phyloP scores from a whole-genome alignment of 495 filamentous ascomycete genomes.

The Penicillium mononematosum region DNA sequence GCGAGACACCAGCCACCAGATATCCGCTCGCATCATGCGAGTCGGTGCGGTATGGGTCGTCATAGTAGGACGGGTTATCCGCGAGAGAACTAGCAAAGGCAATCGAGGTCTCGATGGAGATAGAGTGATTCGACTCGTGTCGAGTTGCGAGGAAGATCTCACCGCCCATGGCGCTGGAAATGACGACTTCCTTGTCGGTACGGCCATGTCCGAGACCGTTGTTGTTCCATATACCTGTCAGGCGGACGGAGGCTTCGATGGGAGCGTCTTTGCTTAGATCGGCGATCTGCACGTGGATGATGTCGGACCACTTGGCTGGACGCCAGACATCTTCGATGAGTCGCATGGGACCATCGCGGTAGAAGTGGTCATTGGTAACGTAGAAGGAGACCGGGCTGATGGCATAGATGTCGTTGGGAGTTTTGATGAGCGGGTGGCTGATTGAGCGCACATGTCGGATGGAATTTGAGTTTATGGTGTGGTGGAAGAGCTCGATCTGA shows the following conservation, averaged over 20 bases:
- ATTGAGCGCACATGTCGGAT: constrained; percentile 47
- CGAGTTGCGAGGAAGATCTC: constrained; percentile 32
- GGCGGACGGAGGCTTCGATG: constrained; percentile 40
- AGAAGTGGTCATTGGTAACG: constrained; percentile 61
- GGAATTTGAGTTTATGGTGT: constrained; percentile 37
- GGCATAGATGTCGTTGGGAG: constrained; percentile 60
- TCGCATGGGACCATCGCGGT: constrained; percentile 48
- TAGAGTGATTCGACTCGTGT: constrained; percentile 25
- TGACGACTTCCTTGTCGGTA: constrained; percentile 46
- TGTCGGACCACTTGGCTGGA: constrained; percentile 40
- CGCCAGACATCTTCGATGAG: constrained; percentile 38
- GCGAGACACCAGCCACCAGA: constrained; percentile 50
- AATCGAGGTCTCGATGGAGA: constrained; percentile 45
- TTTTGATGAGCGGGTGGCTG: constrained; percentile 46
- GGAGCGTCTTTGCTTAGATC: constrained; percentile 17
- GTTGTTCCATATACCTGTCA: constrained; percentile 46
- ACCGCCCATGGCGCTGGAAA: constrained; percentile 41
- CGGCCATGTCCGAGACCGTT: constrained; percentile 59
- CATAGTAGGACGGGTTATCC: constrained; percentile 59
- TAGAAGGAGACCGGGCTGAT: constrained; percentile 49
- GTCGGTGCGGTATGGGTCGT: constrained; percentile 41
- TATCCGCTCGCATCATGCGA: constrained; percentile 54
- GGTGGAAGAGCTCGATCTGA: constrained; percentile 59
- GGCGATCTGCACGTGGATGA: constrained; percentile 37
- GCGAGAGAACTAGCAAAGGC: constrained; percentile 40